Conservation (phyloP, 129 eudicot species). For the Saussurea involucrata region DNA sequence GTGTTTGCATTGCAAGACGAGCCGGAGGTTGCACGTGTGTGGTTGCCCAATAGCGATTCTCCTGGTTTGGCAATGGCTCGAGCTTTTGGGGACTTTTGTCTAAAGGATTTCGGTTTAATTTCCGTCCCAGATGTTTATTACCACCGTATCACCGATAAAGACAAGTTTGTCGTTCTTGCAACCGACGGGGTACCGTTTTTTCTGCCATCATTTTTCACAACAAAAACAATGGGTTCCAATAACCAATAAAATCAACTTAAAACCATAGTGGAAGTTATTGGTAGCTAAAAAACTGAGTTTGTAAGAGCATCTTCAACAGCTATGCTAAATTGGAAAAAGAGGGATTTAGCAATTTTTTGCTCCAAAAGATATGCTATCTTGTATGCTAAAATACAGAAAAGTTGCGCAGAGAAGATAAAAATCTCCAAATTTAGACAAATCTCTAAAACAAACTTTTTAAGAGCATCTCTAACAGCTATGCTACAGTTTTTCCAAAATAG, state of each 20-base stretch:
- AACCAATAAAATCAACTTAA: neutral
- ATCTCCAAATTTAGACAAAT: too few species aligned
- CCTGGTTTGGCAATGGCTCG: conserved; percentile 95
- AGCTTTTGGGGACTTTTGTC: conserved; percentile 86
- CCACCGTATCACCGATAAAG: conserved; percentile 67
- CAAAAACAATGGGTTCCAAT: neutral
- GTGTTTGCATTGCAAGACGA: conserved; percentile 89
- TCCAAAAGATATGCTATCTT: too few species aligned
- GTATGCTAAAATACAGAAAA: too few species aligned
- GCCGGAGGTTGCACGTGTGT: conserved; percentile 90
- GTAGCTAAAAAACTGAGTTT: neutral
- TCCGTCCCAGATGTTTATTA: conserved; percentile 85
- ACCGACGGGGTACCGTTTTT: conserved; percentile 71
- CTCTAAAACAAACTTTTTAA: too few species aligned
- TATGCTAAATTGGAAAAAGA: too few species aligned
- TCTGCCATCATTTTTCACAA: neutral
- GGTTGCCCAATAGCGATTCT: conserved; percentile 88
- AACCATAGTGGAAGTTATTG: neutral
- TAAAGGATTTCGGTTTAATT: conserved; percentile 81
- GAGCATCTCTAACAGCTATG: too few species aligned
- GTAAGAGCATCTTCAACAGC: too few species aligned
- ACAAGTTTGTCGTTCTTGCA: conserved; percentile 74
- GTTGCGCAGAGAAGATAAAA: too few species aligned
- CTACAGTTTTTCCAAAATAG: too few species aligned
- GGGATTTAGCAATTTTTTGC: too few species aligned